A percentile compares a stretch with the other conserved stretches of the same genome.
Conservation (phyloP, 169 alveolate species). For the Plasmodium inui region DNA sequence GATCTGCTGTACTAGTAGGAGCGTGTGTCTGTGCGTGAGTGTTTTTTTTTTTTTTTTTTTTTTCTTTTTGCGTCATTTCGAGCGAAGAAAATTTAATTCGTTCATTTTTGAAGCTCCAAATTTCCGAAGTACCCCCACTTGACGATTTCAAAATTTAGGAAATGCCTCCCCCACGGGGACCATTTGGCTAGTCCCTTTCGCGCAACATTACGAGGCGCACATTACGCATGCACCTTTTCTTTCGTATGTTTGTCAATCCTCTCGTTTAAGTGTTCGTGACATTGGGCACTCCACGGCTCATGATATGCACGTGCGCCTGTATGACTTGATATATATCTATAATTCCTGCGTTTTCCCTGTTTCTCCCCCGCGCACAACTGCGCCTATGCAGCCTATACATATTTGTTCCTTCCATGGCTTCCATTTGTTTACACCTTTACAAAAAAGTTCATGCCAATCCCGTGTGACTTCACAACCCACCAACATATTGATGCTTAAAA, state of each 20-base stretch:
- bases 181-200: background rate
- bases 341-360: background rate
- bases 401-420: background rate
- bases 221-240: background rate
- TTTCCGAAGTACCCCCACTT: background rate
- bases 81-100: background rate
- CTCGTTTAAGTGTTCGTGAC: background rate
- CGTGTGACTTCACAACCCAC: background rate
- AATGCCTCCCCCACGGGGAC: background rate
- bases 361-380: background rate
- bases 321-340: background rate
- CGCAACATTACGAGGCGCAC: background rate
- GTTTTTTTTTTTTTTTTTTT: background rate
- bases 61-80: background rate
- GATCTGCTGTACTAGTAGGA: conserved; percentile 20
- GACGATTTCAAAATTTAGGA: conserved; percentile 1
- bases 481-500: background rate
- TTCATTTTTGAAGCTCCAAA: background rate
- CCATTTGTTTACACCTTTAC: conserved; percentile 4
- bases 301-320: background rate
- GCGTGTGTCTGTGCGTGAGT: background rate
- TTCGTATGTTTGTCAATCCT: background rate
- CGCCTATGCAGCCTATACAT: background rate
- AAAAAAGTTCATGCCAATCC: background rate
- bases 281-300: background rate